A percentile compares a stretch with the other conserved stretches of the same genome.
Evolutionary conservation across 345 rosid genomes (phyloP).

Genomic region (Brassica carinata): DNA sequence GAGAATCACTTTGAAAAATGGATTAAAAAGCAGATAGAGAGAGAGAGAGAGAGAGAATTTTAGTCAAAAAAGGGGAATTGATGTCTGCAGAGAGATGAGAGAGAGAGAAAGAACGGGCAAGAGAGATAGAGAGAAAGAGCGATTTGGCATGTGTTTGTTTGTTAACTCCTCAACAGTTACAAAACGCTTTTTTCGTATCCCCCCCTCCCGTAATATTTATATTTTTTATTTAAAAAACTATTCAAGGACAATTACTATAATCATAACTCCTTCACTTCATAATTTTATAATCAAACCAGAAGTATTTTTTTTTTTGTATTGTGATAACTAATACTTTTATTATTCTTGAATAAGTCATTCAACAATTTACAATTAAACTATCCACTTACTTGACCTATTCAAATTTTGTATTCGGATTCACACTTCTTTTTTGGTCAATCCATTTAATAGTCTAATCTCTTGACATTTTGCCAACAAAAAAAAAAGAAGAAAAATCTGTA

Average conservation of each 20-base stretch:
- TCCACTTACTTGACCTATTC: not conserved
- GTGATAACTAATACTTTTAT: not conserved
- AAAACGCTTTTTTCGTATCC: constrained; percentile 24
- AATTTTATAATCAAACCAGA: not conserved
- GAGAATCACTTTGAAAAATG: constrained; percentile 17
- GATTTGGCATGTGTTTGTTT: constrained; percentile 30
- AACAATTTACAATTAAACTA: not conserved
- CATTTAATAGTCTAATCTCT: not conserved
- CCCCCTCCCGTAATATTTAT: not conserved
- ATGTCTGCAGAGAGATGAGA: constrained; percentile 27
- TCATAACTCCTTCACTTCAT: not conserved
- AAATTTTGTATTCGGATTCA: not conserved
- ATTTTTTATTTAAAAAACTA: not conserved
- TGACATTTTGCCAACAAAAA: not conserved
- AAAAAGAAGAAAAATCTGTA: not conserved
- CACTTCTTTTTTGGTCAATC: not conserved
- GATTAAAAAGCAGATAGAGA: not conserved
- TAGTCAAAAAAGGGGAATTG: constrained; percentile 41
- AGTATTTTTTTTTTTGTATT: not conserved
- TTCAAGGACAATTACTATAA: constrained; percentile 3
- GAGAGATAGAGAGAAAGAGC: constrained; percentile 10
- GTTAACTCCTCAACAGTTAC: constrained; percentile 37
- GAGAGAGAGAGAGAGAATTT: constrained; percentile 28
- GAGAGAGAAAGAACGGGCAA: constrained; percentile 21
- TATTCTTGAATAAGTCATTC: not conserved